Evolutionary conservation across 2,329 filamentous ascomycete genomes (phyloP), one percentile per base, ranked within the genome.

Genomic region (Metarhizium robertsii): DNA sequence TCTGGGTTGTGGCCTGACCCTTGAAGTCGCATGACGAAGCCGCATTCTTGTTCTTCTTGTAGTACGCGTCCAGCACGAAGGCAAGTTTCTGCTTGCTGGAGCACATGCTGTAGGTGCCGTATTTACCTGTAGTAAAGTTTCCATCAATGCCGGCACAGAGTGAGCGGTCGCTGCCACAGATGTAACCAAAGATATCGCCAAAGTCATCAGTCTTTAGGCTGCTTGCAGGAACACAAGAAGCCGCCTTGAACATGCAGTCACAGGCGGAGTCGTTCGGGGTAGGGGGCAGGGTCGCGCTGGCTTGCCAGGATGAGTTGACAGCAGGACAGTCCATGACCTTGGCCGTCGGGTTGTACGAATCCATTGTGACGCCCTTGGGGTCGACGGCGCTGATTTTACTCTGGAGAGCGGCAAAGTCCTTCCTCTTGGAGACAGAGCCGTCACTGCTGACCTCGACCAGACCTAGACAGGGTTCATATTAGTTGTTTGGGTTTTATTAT

Each of bases 81-180:
- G 81, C 82, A 45, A 95, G 81, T 78, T 91, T 82, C 72, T 89
- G 78, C 62, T 79, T 77, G 64, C 81, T 66, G 62, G 78, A 76
- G 77, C 89, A 95, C 84, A 90, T 90, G 71, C 83, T 82, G 77
- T 88, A 90, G 50, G 87, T 81, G 62, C 89, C 89, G 70, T 88
- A 94, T 16, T 53, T 54, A 46, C 60, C 60, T 38, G 78, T 77
- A 11, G 75, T 77, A 45, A 75, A 71, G 56, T 74, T 71, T 61
- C 57, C 55, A 0, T 30, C 73, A 71, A 95, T 90, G 55, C 86
- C 88, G 25, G 70, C 72, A 73, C 90, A 94, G 61, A 80, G 78
- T 36, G 69, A 66, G 50, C 71, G 66, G 58, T 77, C 68, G 50
- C 73, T 66, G 57, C 84, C 87, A 72, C 89, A 94, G 70, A 92